A percentile compares a stretch with the other conserved stretches of the same genome.
phyloP scores from a whole-genome alignment of 768 basidiomycete genomes.

The Lentinus brumalis region DNA sequence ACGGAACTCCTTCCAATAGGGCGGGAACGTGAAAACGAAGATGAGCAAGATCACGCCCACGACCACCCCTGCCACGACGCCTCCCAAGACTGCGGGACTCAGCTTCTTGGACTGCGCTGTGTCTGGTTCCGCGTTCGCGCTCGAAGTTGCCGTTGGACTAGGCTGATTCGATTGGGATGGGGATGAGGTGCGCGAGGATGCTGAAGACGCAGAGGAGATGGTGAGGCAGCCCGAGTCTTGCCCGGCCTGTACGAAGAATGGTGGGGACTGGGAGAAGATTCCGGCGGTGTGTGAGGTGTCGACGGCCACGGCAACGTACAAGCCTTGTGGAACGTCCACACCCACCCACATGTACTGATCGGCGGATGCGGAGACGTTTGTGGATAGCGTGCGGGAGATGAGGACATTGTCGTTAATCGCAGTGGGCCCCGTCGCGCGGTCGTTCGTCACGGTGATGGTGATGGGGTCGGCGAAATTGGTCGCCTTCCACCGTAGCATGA shows the following conservation, averaged over 20 bases:
- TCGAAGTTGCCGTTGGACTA: slow-evolving; percentile 1
- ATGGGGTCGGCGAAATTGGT: slow-evolving; percentile 18
- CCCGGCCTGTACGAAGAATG: slow-evolving; percentile 32
- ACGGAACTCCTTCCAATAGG: slow-evolving; percentile 22
- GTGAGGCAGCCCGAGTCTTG: slow-evolving; percentile 23
- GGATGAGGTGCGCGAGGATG: neutral
- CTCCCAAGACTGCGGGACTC: slow-evolving; percentile 24
- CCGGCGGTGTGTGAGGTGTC: slow-evolving; percentile 21
- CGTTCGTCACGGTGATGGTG: slow-evolving; percentile 27
- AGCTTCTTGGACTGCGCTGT: slow-evolving; percentile 10
- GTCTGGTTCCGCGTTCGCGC: neutral
- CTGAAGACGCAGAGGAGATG: slow-evolving; percentile 1
- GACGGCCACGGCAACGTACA: slow-evolving; percentile 34
- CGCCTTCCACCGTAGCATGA: slow-evolving; percentile 31
- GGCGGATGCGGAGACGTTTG: slow-evolving; percentile 27
- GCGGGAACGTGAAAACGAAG: slow-evolving; percentile 29
- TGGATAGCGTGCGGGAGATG: slow-evolving; percentile 30
- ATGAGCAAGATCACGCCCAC: slow-evolving; percentile 25
- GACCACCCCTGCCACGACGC: slow-evolving; percentile 30
- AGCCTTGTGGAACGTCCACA: slow-evolving; percentile 37
- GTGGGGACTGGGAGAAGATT: slow-evolving; percentile 27
- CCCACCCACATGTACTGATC: slow-evolving; percentile 30
- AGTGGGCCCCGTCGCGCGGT: slow-evolving; percentile 12
- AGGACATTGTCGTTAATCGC: neutral
- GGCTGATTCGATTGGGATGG: neutral